phyloP scores from a whole-genome alignment of 768 basidiomycete genomes.

The Bullera alba region DNA sequence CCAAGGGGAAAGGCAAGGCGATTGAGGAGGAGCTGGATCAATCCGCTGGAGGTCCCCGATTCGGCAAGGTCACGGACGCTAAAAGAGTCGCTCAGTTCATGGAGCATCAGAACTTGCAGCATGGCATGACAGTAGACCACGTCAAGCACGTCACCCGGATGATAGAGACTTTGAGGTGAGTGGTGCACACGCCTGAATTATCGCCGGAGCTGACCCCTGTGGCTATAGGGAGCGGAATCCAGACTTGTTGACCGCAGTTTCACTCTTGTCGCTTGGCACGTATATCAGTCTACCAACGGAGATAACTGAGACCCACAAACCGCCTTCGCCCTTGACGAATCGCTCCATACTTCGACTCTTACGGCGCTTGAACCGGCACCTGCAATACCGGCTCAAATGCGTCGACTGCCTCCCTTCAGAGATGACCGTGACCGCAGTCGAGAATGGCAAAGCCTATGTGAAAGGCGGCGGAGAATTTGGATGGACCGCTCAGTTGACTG shows the following conservation, averaged over 20 bases:
- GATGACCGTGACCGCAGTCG: slow-evolving; percentile 47
- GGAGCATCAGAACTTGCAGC: slow-evolving; percentile 53
- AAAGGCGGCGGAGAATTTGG: slow-evolving; percentile 43
- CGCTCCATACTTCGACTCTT: slow-evolving; percentile 61
- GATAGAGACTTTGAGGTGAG: slow-evolving; percentile 70
- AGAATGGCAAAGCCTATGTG: slow-evolving; percentile 55
- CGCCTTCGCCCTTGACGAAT: slow-evolving; percentile 62
- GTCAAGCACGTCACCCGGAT: slow-evolving; percentile 62
- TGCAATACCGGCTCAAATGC: slow-evolving; percentile 71
- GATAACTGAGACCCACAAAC: slow-evolving; percentile 72
- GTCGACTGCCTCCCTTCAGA: slow-evolving; percentile 73
- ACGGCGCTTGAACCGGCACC: slow-evolving; percentile 64
- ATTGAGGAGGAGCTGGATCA: slow-evolving; percentile 6
- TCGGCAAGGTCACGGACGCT: slow-evolving; percentile 34
- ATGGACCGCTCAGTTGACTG: slow-evolving; percentile 24
- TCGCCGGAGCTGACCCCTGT: slow-evolving; percentile 1
- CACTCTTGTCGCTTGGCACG: slow-evolving; percentile 77
- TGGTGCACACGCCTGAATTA: not conserved
- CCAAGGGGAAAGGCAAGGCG: slow-evolving; percentile 22
- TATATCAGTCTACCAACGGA: slow-evolving; percentile 73
- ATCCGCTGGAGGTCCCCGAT: not conserved
- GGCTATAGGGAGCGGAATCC: slow-evolving; percentile 73
- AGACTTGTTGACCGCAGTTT: slow-evolving; percentile 82
- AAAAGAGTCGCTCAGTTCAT: slow-evolving; percentile 31
- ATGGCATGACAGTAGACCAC: slow-evolving; percentile 61